Base-by-base conservation (phyloP, 352 stramenopile genomes). In the Globisporangium nagaii region DNA sequence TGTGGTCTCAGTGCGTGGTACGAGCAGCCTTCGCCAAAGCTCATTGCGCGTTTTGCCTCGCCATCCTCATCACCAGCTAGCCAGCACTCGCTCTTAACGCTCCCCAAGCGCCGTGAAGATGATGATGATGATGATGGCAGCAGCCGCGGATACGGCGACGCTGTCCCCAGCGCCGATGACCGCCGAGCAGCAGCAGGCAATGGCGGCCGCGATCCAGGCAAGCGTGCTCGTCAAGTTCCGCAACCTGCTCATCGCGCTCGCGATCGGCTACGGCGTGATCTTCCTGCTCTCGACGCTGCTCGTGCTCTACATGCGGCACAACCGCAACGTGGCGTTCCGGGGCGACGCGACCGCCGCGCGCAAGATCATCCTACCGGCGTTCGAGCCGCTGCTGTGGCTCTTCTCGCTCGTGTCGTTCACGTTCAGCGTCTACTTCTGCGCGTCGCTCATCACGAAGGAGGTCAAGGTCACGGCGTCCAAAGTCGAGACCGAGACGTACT, bases 281-380 rank as follows among this genome's bases (percentile, higher is more conserved):
- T 79, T 75, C 41, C 27, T 67, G 30, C 61, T 84, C 44, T 78
- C 62, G n/a, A 36, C 64, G 24, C 52, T 65, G 41, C 61, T 93
- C 22, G 42, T 84, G 2, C 12, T 68, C 3, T 83, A 89, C 57
- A 71, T 90, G 62, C 70, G 72, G 2, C 45, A 73, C 57, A 70
- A 88, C 47, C 69, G 77, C n/a, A 63, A 63, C 19, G 67, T 70
- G 5, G 79, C 73, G 1, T 65, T 82, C 13, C 58, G 68, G 12
- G 82, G 82, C 6, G 72, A 86, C 56, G 55, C 62, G 1, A 53
- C 43, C 34, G 82, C 82, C 2, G 82, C 79, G 8, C 65, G 74
- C 10, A 77, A 79, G 58, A 70, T 90, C 31, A 70, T 93, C 10
- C 45, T 93, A 2, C 83, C 83, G 4, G 70, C 81, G 1, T 93